Conservation (phyloP, 2,329 filamentous ascomycete genomes). For the Colletotrichum tanaceti region DNA sequence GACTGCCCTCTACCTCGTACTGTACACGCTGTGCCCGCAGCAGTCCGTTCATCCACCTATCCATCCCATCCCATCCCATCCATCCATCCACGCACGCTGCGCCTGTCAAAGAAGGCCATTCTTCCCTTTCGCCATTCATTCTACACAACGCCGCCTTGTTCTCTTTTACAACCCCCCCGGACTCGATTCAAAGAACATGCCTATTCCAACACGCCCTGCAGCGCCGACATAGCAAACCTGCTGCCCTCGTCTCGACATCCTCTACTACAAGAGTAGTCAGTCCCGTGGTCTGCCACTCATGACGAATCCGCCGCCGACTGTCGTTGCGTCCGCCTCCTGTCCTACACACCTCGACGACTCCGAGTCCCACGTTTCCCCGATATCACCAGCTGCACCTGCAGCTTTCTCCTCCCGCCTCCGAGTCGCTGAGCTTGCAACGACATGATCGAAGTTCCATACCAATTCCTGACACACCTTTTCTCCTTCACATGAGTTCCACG, state of each 20-base stretch:
- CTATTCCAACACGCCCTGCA: constrained; percentile 19
- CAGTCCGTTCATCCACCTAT: constrained; percentile 2
- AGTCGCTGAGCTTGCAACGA: constrained; percentile 26
- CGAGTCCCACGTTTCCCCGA: constrained; percentile 16
- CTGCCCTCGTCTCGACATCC: neutral
- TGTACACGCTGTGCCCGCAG: constrained; percentile 4
- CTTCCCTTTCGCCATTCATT: constrained; percentile 25
- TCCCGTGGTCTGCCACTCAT: constrained; percentile 36
- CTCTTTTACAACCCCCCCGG: neutral
- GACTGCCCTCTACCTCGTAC: neutral
- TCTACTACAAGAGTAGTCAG: constrained; percentile 26
- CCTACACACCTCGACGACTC: constrained; percentile 31
- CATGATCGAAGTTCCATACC: constrained; percentile 33
- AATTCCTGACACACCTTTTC: constrained; percentile 22
- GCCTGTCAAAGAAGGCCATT: constrained; percentile 34
- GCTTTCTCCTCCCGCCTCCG: neutral
- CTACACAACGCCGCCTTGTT: neutral
- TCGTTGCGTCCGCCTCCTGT: constrained; percentile 33
- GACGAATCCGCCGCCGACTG: constrained; percentile 35
- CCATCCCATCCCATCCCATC: too few relatives aligned
- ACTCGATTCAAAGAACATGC: constrained; percentile 30
- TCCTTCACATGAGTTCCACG: constrained; percentile 37
- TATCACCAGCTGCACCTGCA: neutral
- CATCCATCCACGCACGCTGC: neutral
- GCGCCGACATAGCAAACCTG: constrained; percentile 20